Base-by-base conservation (phyloP, 2,329 filamentous ascomycete species). In the Colletotrichum trifolii region DNA sequence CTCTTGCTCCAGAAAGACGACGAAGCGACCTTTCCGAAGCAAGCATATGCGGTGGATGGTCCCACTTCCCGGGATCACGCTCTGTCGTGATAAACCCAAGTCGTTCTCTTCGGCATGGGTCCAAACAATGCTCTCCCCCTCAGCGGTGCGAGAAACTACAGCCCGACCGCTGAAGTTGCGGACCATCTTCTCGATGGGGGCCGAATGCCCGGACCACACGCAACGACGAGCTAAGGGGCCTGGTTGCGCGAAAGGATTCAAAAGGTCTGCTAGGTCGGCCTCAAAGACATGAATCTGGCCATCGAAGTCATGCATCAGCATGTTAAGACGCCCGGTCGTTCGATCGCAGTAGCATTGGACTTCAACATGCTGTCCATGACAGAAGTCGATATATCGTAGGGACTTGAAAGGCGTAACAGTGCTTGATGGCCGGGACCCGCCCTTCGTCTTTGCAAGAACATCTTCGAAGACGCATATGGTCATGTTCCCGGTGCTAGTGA, bases 381-480 rank as follows among this genome's bases (percentile, higher is more conserved):
- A n/a, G 48, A 83, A 82, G 42, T 83, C 79, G 42, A 89, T 79
- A 58, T 84, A 79, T 15, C 78, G 73, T 25, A 25, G 25, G 1
- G 84, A 85, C 71, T 92, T 87, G 34, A 94, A 86, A 72, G 96
- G 92, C 1, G 93, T 89, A 70, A 97, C 89, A 73, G 93, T 96
- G 80, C 96, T 96, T n/a, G 95, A 87, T 67, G 89, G 88, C 35
- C 88, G 83, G 4, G 85, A 83, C 64, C 87, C 87, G 4, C 25
- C 4, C 69, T 87, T 87, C 38, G 84, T 81, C 72, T 90, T 93
- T 71, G 87, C 89, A 40, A 91, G 90, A 17, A 97, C 86, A 72
- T 95, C 94, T 75, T 98, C 94, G 60, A 99, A 79, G 0, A 93
- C 95, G 92, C 95, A 97, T 0, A 93, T 93, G 45, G 92, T 94